Base-by-base conservation (phyloP, 2,329 filamentous ascomycete species). In the Ustulina deusta region DNA sequence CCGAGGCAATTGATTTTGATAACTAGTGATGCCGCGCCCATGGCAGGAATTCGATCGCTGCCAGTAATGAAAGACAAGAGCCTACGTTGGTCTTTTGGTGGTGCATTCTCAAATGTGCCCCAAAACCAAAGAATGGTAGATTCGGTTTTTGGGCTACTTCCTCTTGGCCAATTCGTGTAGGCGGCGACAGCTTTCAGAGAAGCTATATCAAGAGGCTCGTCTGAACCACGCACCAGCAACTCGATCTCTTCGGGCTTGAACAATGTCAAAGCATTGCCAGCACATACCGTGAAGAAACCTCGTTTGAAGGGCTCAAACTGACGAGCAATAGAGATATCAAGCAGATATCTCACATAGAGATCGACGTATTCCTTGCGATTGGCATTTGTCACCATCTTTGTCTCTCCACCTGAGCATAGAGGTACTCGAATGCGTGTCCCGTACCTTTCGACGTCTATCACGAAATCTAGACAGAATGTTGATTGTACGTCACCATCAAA, bases 231-330 rank as follows among this genome's bases (percentile, higher is more conserved):
- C 5, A 97, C 87, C 0, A 97, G 85, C 3, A 97, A 86, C 78
- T 97, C 94, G 69, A 97, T 97, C 78, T 97, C 94, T 77, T 97
- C 94, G 0, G 94, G 91, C 17, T 93, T 88, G 79, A 97, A 97
- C 1, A 97, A 86, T 0, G 91, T 93, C 40, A 97, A 84, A 0
- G 94, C 94, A 76, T 96, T 97, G 40, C 94, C 93, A 40, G 91
- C 92, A 76, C 93, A 97, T 32, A 97, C 93, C 0, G 92, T 97
- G 78, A 93, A 97, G 80, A 97, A 97, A 0, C 94, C 94, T 62
- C 94, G 89, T 77, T 96, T 96, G 84, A 97, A 97, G 0, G 94
- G 94, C 77, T 97, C 93, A 71, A 97, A 97, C 76, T 97, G 94
- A 46, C 93, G 87, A 44, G 87, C 83, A 1, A 97, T 91, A 0